These are phyloP conservation scores for Cryomyces minteri DNA, from an alignment of 495 filamentous ascomycete genomes.

Conservation along the genomic window DNA sequence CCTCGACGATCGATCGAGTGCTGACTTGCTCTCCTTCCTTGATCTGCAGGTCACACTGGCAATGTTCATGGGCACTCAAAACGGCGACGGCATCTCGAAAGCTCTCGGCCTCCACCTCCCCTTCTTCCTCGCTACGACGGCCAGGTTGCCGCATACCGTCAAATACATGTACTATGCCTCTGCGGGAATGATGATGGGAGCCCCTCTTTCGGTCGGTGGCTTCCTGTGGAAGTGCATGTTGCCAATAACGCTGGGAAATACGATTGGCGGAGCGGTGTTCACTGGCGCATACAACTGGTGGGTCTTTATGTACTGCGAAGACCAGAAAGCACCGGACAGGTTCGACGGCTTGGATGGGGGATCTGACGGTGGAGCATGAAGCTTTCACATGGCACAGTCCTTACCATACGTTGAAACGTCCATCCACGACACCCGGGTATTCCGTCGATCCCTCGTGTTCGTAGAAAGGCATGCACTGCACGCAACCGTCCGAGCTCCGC, in stretches of 20 bases:
- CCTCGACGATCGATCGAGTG: not conserved
- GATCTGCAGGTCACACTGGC: not conserved
- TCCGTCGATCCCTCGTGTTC: too few species aligned
- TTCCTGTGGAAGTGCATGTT: conserved; percentile 7
- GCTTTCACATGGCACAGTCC: not conserved
- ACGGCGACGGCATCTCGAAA: conserved; percentile 7
- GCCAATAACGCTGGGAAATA: conserved; percentile 4
- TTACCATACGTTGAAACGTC: too few species aligned
- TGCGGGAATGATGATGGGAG: conserved; percentile 1
- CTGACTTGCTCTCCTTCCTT: not conserved
- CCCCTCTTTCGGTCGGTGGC: not conserved
- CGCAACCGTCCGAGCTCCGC: too few species aligned
- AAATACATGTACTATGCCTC: conserved; percentile 6
- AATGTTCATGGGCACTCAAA: conserved; percentile 5
- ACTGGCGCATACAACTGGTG: not conserved
- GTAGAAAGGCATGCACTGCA: too few species aligned
- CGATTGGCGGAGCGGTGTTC: conserved; percentile 2
- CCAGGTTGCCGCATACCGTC: conserved; percentile 3
- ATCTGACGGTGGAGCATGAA: not conserved
- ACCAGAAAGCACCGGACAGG: not conserved
- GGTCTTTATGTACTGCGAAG: not conserved
- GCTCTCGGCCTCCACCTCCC: conserved; percentile 4
- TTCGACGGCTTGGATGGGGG: not conserved
- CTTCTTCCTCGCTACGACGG: conserved; percentile 1
- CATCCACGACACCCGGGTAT: too few species aligned